Conservation (phyloP, 768 basidiomycete genomes). For the Tylopilus rubrobrunneus region DNA sequence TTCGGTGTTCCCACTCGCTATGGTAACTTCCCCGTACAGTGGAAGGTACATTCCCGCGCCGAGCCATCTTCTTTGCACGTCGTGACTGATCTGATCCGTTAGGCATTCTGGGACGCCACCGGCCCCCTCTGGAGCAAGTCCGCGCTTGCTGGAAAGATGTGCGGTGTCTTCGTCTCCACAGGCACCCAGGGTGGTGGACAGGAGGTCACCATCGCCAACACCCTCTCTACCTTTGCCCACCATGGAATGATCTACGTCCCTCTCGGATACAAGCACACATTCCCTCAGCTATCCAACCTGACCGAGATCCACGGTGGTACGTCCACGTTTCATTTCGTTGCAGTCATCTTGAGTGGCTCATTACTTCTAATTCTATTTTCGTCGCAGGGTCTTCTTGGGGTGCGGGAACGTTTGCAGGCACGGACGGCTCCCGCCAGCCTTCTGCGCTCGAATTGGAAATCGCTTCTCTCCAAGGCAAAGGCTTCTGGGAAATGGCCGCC, state of each 20-base stretch:
- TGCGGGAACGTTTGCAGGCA: conserved; percentile 62
- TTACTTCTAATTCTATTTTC: not conserved
- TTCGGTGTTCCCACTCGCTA: conserved; percentile 45
- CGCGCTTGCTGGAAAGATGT: conserved; percentile 63
- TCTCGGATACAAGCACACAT: conserved; percentile 45
- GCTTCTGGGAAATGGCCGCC: conserved; percentile 49
- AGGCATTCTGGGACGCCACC: conserved; percentile 76
- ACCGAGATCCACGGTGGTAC: conserved; percentile 46
- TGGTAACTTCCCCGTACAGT: conserved; percentile 46
- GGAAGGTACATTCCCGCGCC: conserved; percentile 46
- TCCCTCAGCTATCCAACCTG: conserved; percentile 37
- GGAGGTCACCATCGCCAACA: conserved; percentile 46
- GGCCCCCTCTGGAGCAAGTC: conserved; percentile 62
- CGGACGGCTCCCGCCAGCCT: conserved; percentile 58
- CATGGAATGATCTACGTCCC: conserved; percentile 54
- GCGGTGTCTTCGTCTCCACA: conserved; percentile 73
- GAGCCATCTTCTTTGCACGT: not conserved
- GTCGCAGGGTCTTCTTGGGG: conserved; percentile 71
- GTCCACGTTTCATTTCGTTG: conserved; percentile 5
- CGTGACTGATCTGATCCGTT: conserved; percentile 1
- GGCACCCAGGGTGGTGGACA: conserved; percentile 75
- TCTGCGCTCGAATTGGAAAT: conserved; percentile 53
- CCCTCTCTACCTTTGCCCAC: conserved; percentile 48
- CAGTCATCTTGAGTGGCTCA: not conserved
- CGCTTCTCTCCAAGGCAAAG: conserved; percentile 53